Base-by-base conservation (phyloP, 140 eudicot species). In the Senecio squalidus region DNA sequence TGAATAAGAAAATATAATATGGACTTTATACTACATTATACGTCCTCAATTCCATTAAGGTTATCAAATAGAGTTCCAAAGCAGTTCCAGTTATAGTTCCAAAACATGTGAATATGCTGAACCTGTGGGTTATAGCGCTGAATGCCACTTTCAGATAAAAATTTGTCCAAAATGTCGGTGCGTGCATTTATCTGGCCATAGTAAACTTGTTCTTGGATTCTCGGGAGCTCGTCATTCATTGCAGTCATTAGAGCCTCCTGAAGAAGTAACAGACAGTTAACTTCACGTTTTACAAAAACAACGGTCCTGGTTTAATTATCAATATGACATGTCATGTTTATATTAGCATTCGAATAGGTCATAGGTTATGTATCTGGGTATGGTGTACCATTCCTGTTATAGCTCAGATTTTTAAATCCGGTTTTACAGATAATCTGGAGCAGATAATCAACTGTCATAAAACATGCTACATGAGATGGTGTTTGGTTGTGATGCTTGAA, bases 191-290 rank as follows among this genome's bases (percentile, higher is more conserved):
- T 92, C 48, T 77, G 90, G 31, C 98, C 98, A 48, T 87, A 92
- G 69, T 92, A 92, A 54, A 92, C 98, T 75, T 92, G 98, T 72
- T 92, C 98, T 77, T 92, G 98, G 63, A 92, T 77, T 74, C 89
- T 81, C 17, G 98, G 96, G 26, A 87, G 89, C 80, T 92, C 98
- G 6, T 92, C 98, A 47, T 84, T 92, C 92, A 92, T 87, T 33
- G 96, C 95, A 62, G 51, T 84, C 60, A 87, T 65, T 46, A 92
- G 72, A 43, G 92, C 82, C 62, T 92, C 96, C 98, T 92, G 73
- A 64, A 28, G 48, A 59, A 31, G 69, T 55, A 55, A 48, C 40
- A 38, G 4, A 66, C 58, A 74, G 44, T 17, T 34, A 60, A 54
- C 44, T 6, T 48, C 28, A 27, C 44, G 71, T 54, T 26, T 25